These are phyloP conservation scores for Pyricularia pennisetigena DNA, from an alignment of 2,329 filamentous ascomycete genomes.

Conservation along the genomic window DNA sequence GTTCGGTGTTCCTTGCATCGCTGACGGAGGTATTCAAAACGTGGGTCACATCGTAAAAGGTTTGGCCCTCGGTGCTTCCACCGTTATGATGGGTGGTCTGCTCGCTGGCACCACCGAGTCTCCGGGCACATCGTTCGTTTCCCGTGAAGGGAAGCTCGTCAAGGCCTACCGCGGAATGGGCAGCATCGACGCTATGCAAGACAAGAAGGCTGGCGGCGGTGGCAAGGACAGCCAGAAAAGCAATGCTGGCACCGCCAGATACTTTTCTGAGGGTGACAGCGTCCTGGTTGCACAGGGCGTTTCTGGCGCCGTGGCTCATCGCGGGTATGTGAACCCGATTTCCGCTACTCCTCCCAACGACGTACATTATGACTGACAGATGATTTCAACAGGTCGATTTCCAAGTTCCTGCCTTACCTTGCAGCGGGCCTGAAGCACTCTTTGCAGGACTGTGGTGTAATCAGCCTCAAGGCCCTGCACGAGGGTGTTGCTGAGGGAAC, in stretches of 20 bases:
- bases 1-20: slow-evolving; percentile 96
- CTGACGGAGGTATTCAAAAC: slow-evolving; percentile 96
- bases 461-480: slow-evolving; percentile 70
- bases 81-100: slow-evolving; percentile 98
- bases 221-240: slow-evolving; percentile 64
- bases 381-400: slow-evolving; percentile 53
- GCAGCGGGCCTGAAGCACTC: slow-evolving; percentile 95
- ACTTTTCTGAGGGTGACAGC: slow-evolving; percentile 95
- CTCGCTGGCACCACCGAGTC: slow-evolving; percentile 96
- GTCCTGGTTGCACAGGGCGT: slow-evolving; percentile 96
- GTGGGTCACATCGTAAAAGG: slow-evolving; percentile 99
- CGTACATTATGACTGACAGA: background rate
- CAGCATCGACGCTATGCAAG: slow-evolving; percentile 98
- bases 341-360: slow-evolving; percentile 18
- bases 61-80: slow-evolving; percentile 84
- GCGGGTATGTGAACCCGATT: slow-evolving; percentile 36
- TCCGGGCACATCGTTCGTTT: slow-evolving; percentile 92
- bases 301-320: slow-evolving; percentile 72
- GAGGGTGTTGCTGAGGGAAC: slow-evolving; percentile 61
- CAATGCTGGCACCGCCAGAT: slow-evolving; percentile 93
- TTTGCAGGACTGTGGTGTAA: slow-evolving; percentile 86
- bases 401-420: slow-evolving; percentile 93
- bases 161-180: slow-evolving; percentile 99
- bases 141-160: slow-evolving; percentile 91
- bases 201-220: slow-evolving; percentile 83